Evolutionary conservation across 106 monocot genomes (phyloP).

Genomic region (Acanthochlamys bracteata): DNA sequence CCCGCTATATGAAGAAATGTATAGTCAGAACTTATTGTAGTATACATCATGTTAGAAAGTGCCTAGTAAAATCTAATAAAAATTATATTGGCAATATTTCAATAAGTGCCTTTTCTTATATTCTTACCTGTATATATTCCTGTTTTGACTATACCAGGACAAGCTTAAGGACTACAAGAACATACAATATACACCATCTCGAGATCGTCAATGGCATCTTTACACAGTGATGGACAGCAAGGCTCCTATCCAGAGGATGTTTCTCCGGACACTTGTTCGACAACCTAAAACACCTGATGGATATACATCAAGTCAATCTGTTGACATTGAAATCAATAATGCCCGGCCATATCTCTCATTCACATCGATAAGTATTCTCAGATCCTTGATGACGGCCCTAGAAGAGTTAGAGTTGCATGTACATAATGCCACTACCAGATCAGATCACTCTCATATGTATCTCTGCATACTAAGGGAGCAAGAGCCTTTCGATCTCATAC

Average conservation of each 20-base stretch:
- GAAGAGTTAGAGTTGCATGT: conserved; percentile 88
- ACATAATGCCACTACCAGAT: conserved; percentile 67
- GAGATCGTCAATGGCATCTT: conserved; percentile 96
- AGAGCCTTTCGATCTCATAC: conserved; percentile 61
- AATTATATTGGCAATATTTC: too few species aligned
- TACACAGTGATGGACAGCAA: conserved; percentile 69
- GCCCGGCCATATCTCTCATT: conserved; percentile 36
- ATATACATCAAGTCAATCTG: conserved; percentile 23
- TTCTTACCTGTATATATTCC: background rate
- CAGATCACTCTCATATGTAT: conserved; percentile 95
- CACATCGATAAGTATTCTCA: conserved; percentile 71
- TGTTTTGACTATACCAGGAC: conserved; percentile 31
- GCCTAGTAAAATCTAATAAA: too few species aligned
- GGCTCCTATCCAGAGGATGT: conserved; percentile 71
- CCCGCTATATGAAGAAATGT: too few species aligned
- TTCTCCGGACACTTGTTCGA: conserved; percentile 83
- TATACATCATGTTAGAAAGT: too few species aligned
- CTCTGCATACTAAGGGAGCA: conserved; percentile 80
- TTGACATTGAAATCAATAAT: conserved; percentile 36
- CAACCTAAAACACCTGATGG: conserved; percentile 55
- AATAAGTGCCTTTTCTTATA: background rate
- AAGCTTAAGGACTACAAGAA: conserved; percentile 83
- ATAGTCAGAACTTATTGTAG: too few species aligned
- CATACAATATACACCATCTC: conserved; percentile 84
- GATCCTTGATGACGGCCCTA: conserved; percentile 65